Percentiles rank a stretch among this genome's conserved stretches.
Evolutionary conservation across 371 early-diverging fungal species (phyloP).

Genomic region (Mortierella sp.): DNA sequence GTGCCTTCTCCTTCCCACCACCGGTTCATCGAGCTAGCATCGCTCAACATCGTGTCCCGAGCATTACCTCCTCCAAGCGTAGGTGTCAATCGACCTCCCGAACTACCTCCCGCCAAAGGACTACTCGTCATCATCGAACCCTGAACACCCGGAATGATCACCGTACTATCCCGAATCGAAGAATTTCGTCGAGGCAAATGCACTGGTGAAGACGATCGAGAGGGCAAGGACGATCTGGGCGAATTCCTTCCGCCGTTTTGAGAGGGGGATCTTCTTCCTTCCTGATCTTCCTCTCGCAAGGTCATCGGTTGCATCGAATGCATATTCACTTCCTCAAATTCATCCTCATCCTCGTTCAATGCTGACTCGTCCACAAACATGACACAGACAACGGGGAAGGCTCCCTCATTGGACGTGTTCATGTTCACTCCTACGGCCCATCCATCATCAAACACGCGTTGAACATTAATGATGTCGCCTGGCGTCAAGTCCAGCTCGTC

Average conservation of each 20-base stretch:
- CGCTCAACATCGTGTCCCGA: slow-evolving; percentile 42
- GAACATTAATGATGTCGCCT: slow-evolving; percentile 74
- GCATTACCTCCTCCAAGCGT: slow-evolving; percentile 4
- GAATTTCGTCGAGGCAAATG: slow-evolving; percentile 44
- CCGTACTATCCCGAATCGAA: slow-evolving; percentile 40
- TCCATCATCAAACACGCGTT: slow-evolving; percentile 71
- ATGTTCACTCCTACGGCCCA: slow-evolving; percentile 81
- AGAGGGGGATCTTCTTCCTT: slow-evolving; percentile 35
- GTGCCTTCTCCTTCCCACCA: slow-evolving; percentile 24
- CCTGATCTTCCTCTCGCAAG: slow-evolving; percentile 28
- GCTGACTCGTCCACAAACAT: slow-evolving; percentile 47
- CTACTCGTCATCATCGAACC: slow-evolving; percentile 27
- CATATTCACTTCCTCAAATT: slow-evolving; percentile 4
- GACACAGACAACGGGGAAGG: slow-evolving; percentile 79
- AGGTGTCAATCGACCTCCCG: slow-evolving; percentile 18
- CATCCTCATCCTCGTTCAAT: slow-evolving; percentile 31
- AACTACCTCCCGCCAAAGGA: slow-evolving; percentile 20
- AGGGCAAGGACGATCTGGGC: slow-evolving; percentile 39
- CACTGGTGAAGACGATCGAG: slow-evolving; percentile 38
- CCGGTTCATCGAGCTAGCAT: slow-evolving; percentile 38
- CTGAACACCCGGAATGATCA: slow-evolving; percentile 17
- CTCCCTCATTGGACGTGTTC: slow-evolving; percentile 72
- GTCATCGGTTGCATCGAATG: slow-evolving; percentile 26
- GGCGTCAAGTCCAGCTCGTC: slow-evolving; percentile 76
- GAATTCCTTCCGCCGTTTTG: slow-evolving; percentile 16